Evolutionary conservation across 768 basidiomycete species (phyloP).

Genomic region (Trametes punicea): DNA sequence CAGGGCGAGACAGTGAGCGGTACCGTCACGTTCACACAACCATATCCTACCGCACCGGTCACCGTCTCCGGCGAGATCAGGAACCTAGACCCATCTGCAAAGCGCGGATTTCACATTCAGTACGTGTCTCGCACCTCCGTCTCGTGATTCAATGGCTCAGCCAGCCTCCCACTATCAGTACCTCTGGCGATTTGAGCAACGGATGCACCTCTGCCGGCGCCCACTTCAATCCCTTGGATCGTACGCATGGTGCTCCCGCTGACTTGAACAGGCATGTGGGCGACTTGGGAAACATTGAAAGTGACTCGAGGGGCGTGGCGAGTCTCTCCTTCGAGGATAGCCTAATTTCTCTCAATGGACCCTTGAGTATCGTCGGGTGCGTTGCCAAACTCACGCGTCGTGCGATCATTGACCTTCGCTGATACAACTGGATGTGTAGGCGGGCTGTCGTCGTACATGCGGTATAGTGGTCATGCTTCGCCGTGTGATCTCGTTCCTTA

Average conservation of each 20-base stretch:
- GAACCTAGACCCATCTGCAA: slow-evolving; percentile 53
- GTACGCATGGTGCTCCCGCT: slow-evolving; percentile 62
- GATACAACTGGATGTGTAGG: slow-evolving; percentile 29
- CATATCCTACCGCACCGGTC: slow-evolving; percentile 46
- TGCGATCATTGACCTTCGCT: not conserved
- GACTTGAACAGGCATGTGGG: slow-evolving; percentile 65
- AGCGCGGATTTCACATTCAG: slow-evolving; percentile 83
- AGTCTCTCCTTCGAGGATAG: slow-evolving; percentile 55
- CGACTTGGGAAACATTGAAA: slow-evolving; percentile 71
- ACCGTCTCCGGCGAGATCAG: slow-evolving; percentile 59
- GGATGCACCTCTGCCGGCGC: slow-evolving; percentile 68
- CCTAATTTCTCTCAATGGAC: slow-evolving; percentile 64
- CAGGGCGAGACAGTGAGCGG: slow-evolving; percentile 64
- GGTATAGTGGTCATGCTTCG: slow-evolving; percentile 28
- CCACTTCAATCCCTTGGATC: slow-evolving; percentile 73
- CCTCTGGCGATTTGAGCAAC: slow-evolving; percentile 58
- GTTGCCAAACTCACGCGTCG: slow-evolving; percentile 19
- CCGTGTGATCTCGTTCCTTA: not conserved
- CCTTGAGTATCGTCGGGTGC: slow-evolving; percentile 66
- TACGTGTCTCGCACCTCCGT: slow-evolving; percentile 32
- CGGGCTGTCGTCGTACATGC: slow-evolving; percentile 76
- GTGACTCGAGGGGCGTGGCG: slow-evolving; percentile 56
- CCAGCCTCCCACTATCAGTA: not conserved
- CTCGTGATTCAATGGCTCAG: too few species aligned
- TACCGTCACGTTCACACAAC: slow-evolving; percentile 63